Evolutionary conservation across 169 alveolate species (phyloP), one percentile per base, ranked within the genome.

Genomic region (Cryptosporidium meleagridis): DNA sequence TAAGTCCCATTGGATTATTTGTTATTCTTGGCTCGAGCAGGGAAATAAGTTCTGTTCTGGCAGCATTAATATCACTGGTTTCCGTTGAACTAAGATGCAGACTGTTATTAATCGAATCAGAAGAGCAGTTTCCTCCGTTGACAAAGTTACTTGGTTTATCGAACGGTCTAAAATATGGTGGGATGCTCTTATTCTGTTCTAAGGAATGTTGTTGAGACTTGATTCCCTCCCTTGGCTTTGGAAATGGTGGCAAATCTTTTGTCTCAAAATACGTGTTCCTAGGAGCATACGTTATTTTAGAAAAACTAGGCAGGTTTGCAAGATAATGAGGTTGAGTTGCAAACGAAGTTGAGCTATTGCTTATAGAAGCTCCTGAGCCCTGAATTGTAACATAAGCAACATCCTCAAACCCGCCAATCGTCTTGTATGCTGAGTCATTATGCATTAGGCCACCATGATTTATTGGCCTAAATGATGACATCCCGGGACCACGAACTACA

Each of bases 271-370:
- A 80, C 39, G 75, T 65, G 33, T 80, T 80, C 45, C 89, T 58
- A 37, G 89, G 89, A 9, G 89, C 89, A 80, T 80, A 80, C 4
- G 80, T 80, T 41, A 80, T 65, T 80, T 65, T 80, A 31, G 89
- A 80, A 48, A 80, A 80, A 39, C 89, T 80, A 6, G 89, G 89
- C 65, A 80, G 33, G 62, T 80, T 80, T 67, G 89, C 75, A 41
- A 80, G 75, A 44, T 80, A 80, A 44, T 80, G 75, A 80, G 89
- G 89, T 16, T 80, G 89, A 23, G 89, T 80, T 39, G 89, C 89
- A 80, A 80, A 80, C 10, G 89, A 75, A 12, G 75, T 62, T 41
- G 67, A 61, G 39, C 61, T 21, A 18, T 37, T 26, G 9, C 52
- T 53, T 2, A 73, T 53, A n/a, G 75, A 26, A 29, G 70, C 31